phyloP scores from a whole-genome alignment of 495 filamentous ascomycete genomes.

The Aspergillus panamensis region DNA sequence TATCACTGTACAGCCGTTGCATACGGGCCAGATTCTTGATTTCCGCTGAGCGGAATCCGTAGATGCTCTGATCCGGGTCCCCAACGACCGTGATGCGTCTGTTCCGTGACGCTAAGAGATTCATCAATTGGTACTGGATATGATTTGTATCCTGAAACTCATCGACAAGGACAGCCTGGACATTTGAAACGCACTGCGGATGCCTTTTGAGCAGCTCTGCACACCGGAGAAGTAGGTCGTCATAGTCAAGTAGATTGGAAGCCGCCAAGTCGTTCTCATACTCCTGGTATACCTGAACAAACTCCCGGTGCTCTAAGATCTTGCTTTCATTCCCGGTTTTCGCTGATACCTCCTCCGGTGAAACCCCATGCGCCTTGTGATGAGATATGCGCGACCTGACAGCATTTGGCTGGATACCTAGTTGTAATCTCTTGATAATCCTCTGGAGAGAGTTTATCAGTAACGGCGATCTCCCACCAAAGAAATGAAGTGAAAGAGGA shows the following conservation, averaged over 20 bases:
- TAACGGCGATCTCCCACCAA: neutral
- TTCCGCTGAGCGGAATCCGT: slow-evolving; percentile 96
- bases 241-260: slow-evolving; percentile 90
- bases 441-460: slow-evolving; percentile 41
- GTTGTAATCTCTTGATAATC: slow-evolving; percentile 71
- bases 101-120: slow-evolving; percentile 69
- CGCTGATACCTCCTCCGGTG: slow-evolving; percentile 41
- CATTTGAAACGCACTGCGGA: slow-evolving; percentile 84
- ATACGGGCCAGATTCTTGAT: slow-evolving; percentile 83
- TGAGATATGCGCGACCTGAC: slow-evolving; percentile 78
- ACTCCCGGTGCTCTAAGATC: slow-evolving; percentile 63
- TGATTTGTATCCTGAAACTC: slow-evolving; percentile 98
- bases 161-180: slow-evolving; percentile 91
- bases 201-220: slow-evolving; percentile 72
- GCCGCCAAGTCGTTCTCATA: slow-evolving; percentile 72
- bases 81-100: slow-evolving; percentile 89
- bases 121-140: slow-evolving; percentile 95
- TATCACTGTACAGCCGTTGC: slow-evolving; percentile 70
- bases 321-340: slow-evolving; percentile 41
- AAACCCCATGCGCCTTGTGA: slow-evolving; percentile 71
- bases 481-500: neutral
- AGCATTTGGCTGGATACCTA: slow-evolving; percentile 63
- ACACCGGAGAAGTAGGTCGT: slow-evolving; percentile 86
- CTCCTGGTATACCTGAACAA: slow-evolving; percentile 68
- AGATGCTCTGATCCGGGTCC: slow-evolving; percentile 98